Evolutionary conservation across 2,329 filamentous ascomycete species (phyloP).

Genomic region (Coleophoma crateriformis): DNA sequence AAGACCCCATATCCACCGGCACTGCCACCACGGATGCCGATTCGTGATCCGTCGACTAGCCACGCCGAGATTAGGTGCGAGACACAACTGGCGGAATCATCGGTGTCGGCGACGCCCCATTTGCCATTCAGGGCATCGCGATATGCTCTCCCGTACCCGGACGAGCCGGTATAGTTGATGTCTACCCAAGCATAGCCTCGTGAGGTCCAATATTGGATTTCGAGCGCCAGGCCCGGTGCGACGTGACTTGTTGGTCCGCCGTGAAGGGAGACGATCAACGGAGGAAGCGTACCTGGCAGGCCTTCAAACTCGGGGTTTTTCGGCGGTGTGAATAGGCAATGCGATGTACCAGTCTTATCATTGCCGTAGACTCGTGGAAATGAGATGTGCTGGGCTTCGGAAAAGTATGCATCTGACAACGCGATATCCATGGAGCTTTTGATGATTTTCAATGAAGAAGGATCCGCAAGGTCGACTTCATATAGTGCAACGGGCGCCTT

Average conservation of each 20-base stretch:
- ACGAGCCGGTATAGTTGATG: constrained; percentile 48
- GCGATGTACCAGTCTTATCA: constrained; percentile 15
- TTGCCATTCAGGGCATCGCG: constrained; percentile 40
- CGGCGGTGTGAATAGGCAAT: constrained; percentile 40
- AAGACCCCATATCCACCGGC: constrained; percentile 50
- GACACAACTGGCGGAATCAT: constrained; percentile 42
- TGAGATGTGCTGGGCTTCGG: constrained; percentile 30
- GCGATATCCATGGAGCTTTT: constrained; percentile 28
- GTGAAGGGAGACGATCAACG: constrained; percentile 43
- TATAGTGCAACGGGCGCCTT: constrained; percentile 29
- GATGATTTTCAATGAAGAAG: constrained; percentile 22
- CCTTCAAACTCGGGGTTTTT: constrained; percentile 37
- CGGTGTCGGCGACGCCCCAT: constrained; percentile 46
- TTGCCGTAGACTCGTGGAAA: constrained; percentile 23
- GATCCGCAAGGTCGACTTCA: constrained; percentile 24
- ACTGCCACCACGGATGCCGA: constrained; percentile 44
- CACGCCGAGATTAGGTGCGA: constrained; percentile 32
- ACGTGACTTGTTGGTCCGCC: constrained; percentile 44
- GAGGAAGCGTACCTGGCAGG: constrained; percentile 33
- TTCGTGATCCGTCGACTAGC: constrained; percentile 27
- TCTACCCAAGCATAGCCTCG: constrained; percentile 45
- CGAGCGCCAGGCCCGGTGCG: constrained; percentile 36
- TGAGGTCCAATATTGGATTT: constrained; percentile 46
- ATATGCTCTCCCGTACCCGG: constrained; percentile 44
- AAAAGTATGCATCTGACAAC: constrained; percentile 28